Conservation (phyloP, 352 stramenopile species). For the Phytophthora nicotianae region DNA sequence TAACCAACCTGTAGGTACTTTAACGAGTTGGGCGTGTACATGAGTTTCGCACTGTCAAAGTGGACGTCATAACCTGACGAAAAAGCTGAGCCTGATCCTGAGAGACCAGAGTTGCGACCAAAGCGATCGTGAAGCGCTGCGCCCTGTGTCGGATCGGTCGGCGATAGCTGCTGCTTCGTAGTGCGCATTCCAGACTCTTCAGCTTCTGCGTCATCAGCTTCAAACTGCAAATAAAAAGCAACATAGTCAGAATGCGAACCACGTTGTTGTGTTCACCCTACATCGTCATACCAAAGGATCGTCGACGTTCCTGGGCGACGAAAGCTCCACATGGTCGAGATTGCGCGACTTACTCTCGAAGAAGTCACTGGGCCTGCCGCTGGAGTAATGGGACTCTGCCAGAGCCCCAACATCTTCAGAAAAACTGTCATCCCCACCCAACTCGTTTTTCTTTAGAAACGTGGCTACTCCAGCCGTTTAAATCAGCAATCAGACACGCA, state of each 20-base stretch:
- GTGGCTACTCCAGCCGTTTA: slow-evolving; percentile 26
- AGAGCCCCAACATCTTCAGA: slow-evolving; percentile 35
- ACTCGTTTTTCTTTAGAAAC: slow-evolving; percentile 55
- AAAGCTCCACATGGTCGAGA: slow-evolving; percentile 74
- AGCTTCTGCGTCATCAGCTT: slow-evolving; percentile 1
- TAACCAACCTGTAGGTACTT: slow-evolving; percentile 69
- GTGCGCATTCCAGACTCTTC: slow-evolving; percentile 6
- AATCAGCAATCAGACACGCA: not conserved
- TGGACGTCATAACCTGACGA: slow-evolving; percentile 76
- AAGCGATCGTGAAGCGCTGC: slow-evolving; percentile 29
- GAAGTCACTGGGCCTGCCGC: slow-evolving; percentile 63
- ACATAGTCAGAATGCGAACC: slow-evolving; percentile 1
- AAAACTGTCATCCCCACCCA: slow-evolving; percentile 54
- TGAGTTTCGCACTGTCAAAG: slow-evolving; percentile 53
- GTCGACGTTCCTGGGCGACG: slow-evolving; percentile 40
- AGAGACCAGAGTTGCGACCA: slow-evolving; percentile 34
- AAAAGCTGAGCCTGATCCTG: slow-evolving; percentile 51
- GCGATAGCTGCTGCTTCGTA: slow-evolving; percentile 22
- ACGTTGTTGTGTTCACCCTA: not conserved
- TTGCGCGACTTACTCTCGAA: slow-evolving; percentile 78
- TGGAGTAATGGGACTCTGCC: slow-evolving; percentile 33
- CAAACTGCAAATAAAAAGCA: slow-evolving; percentile 23
- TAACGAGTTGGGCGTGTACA: slow-evolving; percentile 73
- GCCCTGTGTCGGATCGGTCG: slow-evolving; percentile 20
- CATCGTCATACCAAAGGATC: slow-evolving; percentile 19